Evolutionary conservation across 345 rosid genomes (phyloP), one percentile per base, ranked within the genome.

Genomic region (Lepidium didymum): DNA sequence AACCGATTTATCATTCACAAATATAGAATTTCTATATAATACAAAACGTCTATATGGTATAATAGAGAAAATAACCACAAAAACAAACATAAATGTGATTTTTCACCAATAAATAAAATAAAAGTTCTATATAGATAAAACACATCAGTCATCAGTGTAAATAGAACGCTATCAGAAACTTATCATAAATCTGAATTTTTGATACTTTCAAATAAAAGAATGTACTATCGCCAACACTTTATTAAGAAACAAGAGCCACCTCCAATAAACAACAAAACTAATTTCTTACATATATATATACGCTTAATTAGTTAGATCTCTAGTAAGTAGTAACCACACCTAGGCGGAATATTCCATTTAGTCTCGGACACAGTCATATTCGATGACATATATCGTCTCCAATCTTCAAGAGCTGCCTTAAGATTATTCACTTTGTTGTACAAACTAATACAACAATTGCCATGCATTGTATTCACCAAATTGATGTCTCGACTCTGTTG

Each of bases 391-490:
- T 72, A 91, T 12, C 41, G 77, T 52, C 61, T 85, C 96, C 94
- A 91, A 51, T 91, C 89, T 37, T 76, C 64, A 64, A 91, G 91
- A 71, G 81, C 72, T 10, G 78, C 49, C 50, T 38, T 60, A 1
- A 91, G 87, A 67, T 89, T 88, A 14, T 61, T 73, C 51, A 88
- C 63, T 72, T 88, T 91, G 63, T 59, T 82, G 10, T 78, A 77
- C 67, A 87, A 59, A 13, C 96, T 96, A 49, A 77, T 51, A 37
- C 97, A 91, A 62, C 97, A 91, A 75, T 91, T 91, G 5, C 91
- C 96, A 65, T 91, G 97, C 93, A 91, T 85, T 5, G 96, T 91
- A 45, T 90, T 88, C 8, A 82, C 87, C 13, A 75, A 44, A 49
- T 81, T 82, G 46, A 88, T 73, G 56, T 91, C 90, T 40, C 55